Percentiles rank a stretch among this genome's conserved stretches.
Conservation (phyloP, 2,329 filamentous ascomycete species). For the Diaporthe ampelina region DNA sequence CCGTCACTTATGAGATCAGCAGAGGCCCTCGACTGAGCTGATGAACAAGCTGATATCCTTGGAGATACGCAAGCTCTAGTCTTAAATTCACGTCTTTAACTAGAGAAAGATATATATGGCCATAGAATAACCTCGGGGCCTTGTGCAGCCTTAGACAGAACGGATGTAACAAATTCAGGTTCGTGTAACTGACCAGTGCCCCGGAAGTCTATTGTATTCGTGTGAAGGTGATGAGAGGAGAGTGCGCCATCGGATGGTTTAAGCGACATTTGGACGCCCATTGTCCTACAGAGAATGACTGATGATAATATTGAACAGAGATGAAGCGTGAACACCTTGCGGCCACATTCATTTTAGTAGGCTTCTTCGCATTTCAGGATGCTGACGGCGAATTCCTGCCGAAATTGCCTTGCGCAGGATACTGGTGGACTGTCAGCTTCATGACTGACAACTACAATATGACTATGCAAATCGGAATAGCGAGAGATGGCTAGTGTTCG, state of each 20-base stretch:
- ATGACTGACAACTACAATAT: too few species aligned
- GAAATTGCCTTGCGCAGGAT: not conserved
- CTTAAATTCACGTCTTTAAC: not conserved
- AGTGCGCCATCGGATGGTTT: not conserved
- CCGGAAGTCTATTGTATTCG: not conserved
- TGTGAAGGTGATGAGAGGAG: not conserved
- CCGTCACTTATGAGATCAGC: not conserved
- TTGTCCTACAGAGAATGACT: not conserved
- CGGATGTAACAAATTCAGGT: not conserved
- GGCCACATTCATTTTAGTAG: too few species aligned
- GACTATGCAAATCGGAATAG: too few species aligned
- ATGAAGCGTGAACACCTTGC: not conserved
- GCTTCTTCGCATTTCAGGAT: not conserved
- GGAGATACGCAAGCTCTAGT: not conserved
- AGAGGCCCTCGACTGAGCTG: not conserved
- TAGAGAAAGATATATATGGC: not conserved
- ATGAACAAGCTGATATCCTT: not conserved
- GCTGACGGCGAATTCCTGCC: not conserved
- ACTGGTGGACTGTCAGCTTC: not conserved
- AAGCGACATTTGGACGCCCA: constrained; percentile 14
- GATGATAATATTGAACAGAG: not conserved
- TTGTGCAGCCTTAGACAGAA: not conserved
- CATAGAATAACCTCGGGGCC: not conserved
- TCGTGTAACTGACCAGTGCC: not conserved
- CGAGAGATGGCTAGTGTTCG: not conserved